Conservation (phyloP, 2,329 filamentous ascomycete species). For the Botrytis galanthina region DNA sequence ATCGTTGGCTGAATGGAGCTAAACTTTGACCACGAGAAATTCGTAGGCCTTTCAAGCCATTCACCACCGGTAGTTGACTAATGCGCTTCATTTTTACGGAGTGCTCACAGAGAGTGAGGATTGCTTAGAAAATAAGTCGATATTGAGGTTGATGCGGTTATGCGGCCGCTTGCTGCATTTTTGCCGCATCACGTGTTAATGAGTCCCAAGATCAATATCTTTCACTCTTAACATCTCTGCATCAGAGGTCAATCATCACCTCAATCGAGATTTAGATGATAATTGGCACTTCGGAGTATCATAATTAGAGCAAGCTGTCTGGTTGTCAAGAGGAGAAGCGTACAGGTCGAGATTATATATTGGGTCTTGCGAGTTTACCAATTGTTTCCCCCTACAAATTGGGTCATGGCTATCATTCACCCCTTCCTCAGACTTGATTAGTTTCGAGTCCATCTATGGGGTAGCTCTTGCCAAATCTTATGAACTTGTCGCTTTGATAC, state of each 20-base stretch:
- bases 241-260: not conserved
- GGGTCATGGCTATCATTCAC: not conserved
- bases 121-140: slow-evolving; percentile 11
- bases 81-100: slow-evolving; percentile 37
- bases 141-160: not conserved
- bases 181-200: not conserved
- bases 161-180: not conserved
- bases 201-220: not conserved
- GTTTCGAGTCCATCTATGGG: not conserved
- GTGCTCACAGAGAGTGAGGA: not conserved
- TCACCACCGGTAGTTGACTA: slow-evolving; percentile 27
- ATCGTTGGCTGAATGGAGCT: slow-evolving; percentile 24
- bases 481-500: not conserved
- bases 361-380: not conserved
- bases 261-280: not conserved
- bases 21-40: slow-evolving; percentile 6
- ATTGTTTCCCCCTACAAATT: not conserved
- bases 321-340: not conserved
- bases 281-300: not conserved
- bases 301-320: not conserved
- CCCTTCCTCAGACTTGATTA: not conserved
- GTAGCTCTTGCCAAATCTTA: not conserved
- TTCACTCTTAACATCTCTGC: not conserved
- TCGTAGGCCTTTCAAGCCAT: slow-evolving; percentile 22
- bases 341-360: not conserved